Base-by-base conservation (phyloP, 2,329 filamentous ascomycete species). In the Talaromyces verruculosus region DNA sequence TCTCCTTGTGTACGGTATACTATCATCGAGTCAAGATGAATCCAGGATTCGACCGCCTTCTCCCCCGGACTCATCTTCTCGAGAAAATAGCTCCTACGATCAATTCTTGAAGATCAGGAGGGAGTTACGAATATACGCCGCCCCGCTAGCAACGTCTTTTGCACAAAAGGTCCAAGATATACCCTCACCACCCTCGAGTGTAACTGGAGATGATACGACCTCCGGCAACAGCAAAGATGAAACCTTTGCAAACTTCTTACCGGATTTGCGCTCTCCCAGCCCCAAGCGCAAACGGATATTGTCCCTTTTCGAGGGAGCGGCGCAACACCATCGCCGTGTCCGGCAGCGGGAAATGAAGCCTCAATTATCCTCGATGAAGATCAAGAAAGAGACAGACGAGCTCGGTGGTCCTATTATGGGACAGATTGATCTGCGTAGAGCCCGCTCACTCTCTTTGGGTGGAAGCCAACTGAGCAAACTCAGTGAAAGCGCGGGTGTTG, bases 261-360 rank as follows among this genome's bases (percentile, higher is more conserved):
- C 75, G 2, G 76, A 79, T 65, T 68, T 75, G 15, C 72, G 72
- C 61, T 78, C 78, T 1, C 77, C 77, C 4, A 80, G 77, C 53
- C 78, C 78, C 2, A 81, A 80, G 67, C 74, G 79, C 51, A 80
- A 80, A 69, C 74, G 78, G 41, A 77, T 80, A n/a, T 75, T 77
- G 45, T 79, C 74, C 1, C 71, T 81, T 1, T 81, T 81, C 53
- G 78, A 81, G 66, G 74, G 75, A 3, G 79, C 77, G 10, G 74
- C 77, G 3, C 77, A 79, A 59, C 77, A 80, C 70, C 78, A 81
- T 66, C 76, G 74, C 37, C 72, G 73, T 58, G 77, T 80, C 25
- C 75, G 77, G 41, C 76, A 78, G 68, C 76, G 74, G 58, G 78
- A 78, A 63, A 64, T 79, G 65, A 79, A 79, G 76, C 73, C 74